Evolutionary conservation across 169 alveolate species (phyloP).

Genomic region (Neospora caninum): DNA sequence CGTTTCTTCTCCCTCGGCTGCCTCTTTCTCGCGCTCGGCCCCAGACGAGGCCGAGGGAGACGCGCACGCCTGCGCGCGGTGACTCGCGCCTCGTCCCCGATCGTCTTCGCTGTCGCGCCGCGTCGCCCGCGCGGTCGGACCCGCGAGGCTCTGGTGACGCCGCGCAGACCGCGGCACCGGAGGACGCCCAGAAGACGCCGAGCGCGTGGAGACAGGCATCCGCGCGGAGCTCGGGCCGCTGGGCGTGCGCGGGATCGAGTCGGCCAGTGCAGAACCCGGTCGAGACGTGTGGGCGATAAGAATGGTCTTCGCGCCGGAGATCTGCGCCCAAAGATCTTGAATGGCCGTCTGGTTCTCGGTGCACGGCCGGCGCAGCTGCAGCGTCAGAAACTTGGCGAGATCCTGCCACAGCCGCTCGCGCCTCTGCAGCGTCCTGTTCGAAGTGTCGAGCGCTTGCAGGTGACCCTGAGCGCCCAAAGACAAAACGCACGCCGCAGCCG

Average conservation of each 20-base stretch:
- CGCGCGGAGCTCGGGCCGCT: no score
- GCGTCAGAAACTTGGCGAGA: background rate
- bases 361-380: background rate
- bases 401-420: constrained; percentile 27
- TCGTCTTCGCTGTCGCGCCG: no score
- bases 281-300: background rate
- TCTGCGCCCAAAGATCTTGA: background rate
- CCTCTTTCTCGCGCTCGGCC: background rate
- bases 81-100: no score
- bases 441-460: background rate
- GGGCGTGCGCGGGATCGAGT: no score
- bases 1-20: background rate
- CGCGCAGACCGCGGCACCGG: no score
- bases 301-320: background rate
- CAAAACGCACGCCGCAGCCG: background rate
- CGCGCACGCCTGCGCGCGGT: no score
- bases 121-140: no score
- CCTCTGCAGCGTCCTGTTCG: background rate
- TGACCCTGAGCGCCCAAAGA: background rate
- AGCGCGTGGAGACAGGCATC: no score
- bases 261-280: background rate
- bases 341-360: background rate
- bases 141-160: no score
- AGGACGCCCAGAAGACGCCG: no score
- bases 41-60: no score